phyloP scores from a whole-genome alignment of 2,329 filamentous ascomycete species.

The Ophiostoma angusticollis region DNA sequence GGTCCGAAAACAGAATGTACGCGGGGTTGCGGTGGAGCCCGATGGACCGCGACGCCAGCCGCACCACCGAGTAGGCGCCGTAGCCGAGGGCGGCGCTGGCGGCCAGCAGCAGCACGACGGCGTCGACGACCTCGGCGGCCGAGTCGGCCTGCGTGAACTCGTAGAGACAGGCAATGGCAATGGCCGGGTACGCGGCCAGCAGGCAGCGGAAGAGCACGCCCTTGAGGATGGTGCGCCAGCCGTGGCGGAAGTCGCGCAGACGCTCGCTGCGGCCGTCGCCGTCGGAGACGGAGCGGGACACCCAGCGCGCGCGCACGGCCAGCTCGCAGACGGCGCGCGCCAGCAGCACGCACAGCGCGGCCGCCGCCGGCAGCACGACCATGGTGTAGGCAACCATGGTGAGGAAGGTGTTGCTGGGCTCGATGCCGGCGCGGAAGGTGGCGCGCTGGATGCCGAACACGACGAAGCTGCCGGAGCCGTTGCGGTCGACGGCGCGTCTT shows the following conservation, averaged over 20 bases:
- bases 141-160: slow-evolving; percentile 71
- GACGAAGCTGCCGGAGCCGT: slow-evolving; percentile 31
- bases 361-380: slow-evolving; percentile 60
- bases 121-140: slow-evolving; percentile 62
- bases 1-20: slow-evolving; percentile 82
- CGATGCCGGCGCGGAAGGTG: slow-evolving; percentile 67
- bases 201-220: slow-evolving; percentile 75
- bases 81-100: slow-evolving; percentile 61
- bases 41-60: slow-evolving; percentile 67
- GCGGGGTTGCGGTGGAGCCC: slow-evolving; percentile 82
- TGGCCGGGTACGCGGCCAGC: slow-evolving; percentile 74
- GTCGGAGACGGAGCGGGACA: too few species aligned
- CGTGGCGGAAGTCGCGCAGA: slow-evolving; percentile 65
- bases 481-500: slow-evolving; percentile 38
- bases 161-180: slow-evolving; percentile 74
- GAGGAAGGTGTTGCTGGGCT: slow-evolving; percentile 74
- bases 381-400: slow-evolving; percentile 76
- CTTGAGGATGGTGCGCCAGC: slow-evolving; percentile 74
- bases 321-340: slow-evolving; percentile 68
- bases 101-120: slow-evolving; percentile 67
- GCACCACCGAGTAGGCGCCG: slow-evolving; percentile 72
- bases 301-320: slow-evolving; percentile 55
- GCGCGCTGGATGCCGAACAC: slow-evolving; percentile 70
- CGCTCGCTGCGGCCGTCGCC: slow-evolving; percentile 67
- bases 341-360: slow-evolving; percentile 52